phyloP scores from a whole-genome alignment of 805 yeast genomes.

The Candida nemodendra region DNA sequence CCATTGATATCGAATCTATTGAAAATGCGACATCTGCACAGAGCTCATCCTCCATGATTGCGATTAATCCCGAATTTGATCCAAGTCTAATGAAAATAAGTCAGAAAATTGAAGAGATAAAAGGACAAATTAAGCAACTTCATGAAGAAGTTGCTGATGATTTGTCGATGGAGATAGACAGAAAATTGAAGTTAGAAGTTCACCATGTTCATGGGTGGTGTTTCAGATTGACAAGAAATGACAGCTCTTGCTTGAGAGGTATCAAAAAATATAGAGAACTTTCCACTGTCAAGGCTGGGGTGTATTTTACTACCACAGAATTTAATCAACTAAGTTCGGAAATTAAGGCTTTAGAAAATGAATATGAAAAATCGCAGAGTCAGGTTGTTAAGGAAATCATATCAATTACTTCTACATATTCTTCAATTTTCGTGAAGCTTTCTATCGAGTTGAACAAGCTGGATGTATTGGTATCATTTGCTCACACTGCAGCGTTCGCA shows the following conservation, averaged over 20 bases:
- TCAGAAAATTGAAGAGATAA: conserved; percentile 52
- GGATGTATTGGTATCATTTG: conserved; percentile 84
- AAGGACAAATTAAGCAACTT: conserved; percentile 52
- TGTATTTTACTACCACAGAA: conserved; percentile 76
- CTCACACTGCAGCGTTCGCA: conserved; percentile 79
- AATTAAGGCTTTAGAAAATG: conserved; percentile 55
- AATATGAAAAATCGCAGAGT: conserved; percentile 73
- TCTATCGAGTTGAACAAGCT: conserved; percentile 64
- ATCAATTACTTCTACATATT: conserved; percentile 74
- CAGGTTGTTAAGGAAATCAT: conserved; percentile 82
- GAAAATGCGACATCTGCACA: conserved; percentile 64
- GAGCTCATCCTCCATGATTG: conserved; percentile 42
- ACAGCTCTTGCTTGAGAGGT: conserved; percentile 75
- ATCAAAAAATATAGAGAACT: conserved; percentile 66
- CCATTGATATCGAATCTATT: conserved; percentile 82
- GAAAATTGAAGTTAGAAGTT: conserved; percentile 84
- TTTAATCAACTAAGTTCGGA: conserved; percentile 60
- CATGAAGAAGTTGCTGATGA: conserved; percentile 72
- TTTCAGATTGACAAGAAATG: conserved; percentile 86
- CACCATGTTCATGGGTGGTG: conserved; percentile 94
- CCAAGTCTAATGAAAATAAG: conserved; percentile 65
- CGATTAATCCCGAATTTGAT: conserved; percentile 88
- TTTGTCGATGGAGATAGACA: conserved; percentile 77
- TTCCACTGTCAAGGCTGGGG: conserved; percentile 94
- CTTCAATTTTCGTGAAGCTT: conserved; percentile 71